Percentiles rank a stretch among this genome's conserved stretches.
Conservation (phyloP, 306 rosid genomes). For the Lathyrus sativus region DNA sequence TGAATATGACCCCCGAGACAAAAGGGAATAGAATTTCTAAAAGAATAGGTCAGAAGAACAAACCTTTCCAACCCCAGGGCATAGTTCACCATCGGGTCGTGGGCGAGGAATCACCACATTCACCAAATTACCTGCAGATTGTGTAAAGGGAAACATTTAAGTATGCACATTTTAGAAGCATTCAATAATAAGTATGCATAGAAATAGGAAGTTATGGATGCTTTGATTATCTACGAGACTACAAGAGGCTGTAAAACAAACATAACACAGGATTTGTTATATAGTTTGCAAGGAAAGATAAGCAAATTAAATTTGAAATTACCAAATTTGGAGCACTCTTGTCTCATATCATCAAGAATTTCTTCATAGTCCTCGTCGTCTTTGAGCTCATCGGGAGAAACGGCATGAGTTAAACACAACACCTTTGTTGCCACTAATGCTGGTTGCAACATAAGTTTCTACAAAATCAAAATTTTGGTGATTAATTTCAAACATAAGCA, state of each 20-base stretch:
- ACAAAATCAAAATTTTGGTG: constrained; percentile 29
- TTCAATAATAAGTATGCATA: constrained; percentile 34
- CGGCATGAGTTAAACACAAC: constrained; percentile 81
- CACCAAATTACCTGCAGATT: constrained; percentile 73
- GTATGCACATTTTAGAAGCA: constrained; percentile 23
- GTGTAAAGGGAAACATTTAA: constrained; percentile 15
- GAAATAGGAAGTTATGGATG: constrained; percentile 64
- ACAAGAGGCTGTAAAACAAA: constrained; percentile 82
- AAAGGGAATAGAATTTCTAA: not conserved
- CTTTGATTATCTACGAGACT: constrained; percentile 77
- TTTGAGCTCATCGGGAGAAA: constrained; percentile 82
- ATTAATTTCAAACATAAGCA: constrained; percentile 10
- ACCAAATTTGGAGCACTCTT: constrained; percentile 94
- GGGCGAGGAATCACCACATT: constrained; percentile 90
- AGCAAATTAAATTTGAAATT: constrained; percentile 8
- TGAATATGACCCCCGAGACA: not conserved
- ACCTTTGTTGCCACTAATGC: constrained; percentile 77
- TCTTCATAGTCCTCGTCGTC: constrained; percentile 92
- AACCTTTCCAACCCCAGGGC: constrained; percentile 90
- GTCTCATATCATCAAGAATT: constrained; percentile 87
- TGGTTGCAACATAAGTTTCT: constrained; percentile 92
- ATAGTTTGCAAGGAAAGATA: constrained; percentile 17
- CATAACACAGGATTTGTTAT: constrained; percentile 46
- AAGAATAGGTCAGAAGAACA: constrained; percentile 9
- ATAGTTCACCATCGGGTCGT: constrained; percentile 56